Evolutionary conservation across 768 basidiomycete species (phyloP), one percentile per base, ranked within the genome.

Genomic region (Wakefieldia striispora): DNA sequence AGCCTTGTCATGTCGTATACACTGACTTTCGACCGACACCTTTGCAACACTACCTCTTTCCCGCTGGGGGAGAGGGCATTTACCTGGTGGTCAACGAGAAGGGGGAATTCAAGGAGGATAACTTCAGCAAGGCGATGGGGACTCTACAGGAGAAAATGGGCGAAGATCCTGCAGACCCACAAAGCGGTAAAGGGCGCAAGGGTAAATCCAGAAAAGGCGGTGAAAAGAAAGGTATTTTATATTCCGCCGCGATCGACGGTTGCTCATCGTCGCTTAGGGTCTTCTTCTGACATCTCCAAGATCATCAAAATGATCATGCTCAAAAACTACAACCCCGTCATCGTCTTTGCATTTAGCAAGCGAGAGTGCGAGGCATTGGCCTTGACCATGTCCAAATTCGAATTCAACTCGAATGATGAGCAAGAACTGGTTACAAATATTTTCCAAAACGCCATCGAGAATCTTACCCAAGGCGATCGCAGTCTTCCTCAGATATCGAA

Each of bases 51-150:
- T 99, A 98, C 67, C 83, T 99, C 47, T 99, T 98, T 73, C 97
- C 97, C 1, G 84, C 88, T 4, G 95, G 95, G 8, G 94, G 91
- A 2, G 94, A 98, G 56, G 97, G 97, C 9, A 97, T 99, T 38
- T 97, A 93, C 66, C 75, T 99, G 2, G 97, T 99, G 2, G 91
- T 99, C n/a, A 97, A 99, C 62, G 97, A 99, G 72, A 94, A 95
- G 71, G 84, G 94, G 48, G 91, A 95, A 52, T 99, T 99, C 61
- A 77, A 91, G 24, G 97, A 99, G 64, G 97, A 98, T 57, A 98
- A 93, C 64, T 99, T 99, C 70, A 86, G 82, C 62, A 97, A 95
- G 64, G 95, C 95, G 0, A 99, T 99, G 97, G 92, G 92, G 10
- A 86, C 90, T 60, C 68, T 99, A 16, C 88, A 89, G 51, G 90